These are phyloP conservation scores for Pseudotulostoma volvatum DNA, from an alignment of 495 filamentous ascomycete species.

Conservation along the genomic window DNA sequence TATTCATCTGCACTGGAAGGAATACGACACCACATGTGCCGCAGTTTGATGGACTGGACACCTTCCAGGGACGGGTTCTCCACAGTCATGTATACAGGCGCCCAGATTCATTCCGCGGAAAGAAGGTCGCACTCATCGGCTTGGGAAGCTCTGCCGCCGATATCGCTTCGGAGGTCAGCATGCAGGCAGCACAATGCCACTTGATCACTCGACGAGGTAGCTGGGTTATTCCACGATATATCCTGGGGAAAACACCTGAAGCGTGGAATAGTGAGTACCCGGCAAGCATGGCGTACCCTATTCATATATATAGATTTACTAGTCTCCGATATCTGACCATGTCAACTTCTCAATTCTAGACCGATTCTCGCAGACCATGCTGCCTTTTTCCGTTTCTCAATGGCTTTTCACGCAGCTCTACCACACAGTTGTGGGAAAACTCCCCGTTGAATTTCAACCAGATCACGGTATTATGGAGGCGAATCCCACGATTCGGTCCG, in stretches of 20 bases:
- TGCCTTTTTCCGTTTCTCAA: constrained; percentile 6
- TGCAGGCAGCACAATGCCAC: constrained; percentile 6
- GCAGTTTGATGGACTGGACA: constrained; percentile 10
- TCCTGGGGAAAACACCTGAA: constrained; percentile 9
- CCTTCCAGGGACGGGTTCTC: constrained; percentile 10
- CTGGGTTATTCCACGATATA: constrained; percentile 11
- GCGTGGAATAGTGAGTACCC: constrained; percentile 6
- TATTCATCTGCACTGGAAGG: constrained; percentile 16
- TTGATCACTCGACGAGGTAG: constrained; percentile 9
- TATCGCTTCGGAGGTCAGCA: constrained; percentile 9
- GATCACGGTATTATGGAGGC: constrained; percentile 8
- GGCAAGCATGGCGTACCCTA: background rate
- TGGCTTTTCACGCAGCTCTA: constrained; percentile 7
- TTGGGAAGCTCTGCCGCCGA: constrained; percentile 15
- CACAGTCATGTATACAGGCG: constrained; percentile 19
- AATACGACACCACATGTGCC: constrained; percentile 10
- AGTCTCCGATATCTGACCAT: no score
- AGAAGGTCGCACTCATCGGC: constrained; percentile 15
- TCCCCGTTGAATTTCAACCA: constrained; percentile 5
- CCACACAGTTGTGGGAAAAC: constrained; percentile 3
- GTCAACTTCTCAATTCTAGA: no score
- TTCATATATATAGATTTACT: background rate
- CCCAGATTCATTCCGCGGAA: constrained; percentile 10
- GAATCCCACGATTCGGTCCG: constrained; percentile 7
- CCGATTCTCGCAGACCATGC: constrained; percentile 1